These are phyloP conservation scores for Penicillium sp. DNA, from an alignment of 2,329 filamentous ascomycete genomes.

Conservation along the genomic window DNA sequence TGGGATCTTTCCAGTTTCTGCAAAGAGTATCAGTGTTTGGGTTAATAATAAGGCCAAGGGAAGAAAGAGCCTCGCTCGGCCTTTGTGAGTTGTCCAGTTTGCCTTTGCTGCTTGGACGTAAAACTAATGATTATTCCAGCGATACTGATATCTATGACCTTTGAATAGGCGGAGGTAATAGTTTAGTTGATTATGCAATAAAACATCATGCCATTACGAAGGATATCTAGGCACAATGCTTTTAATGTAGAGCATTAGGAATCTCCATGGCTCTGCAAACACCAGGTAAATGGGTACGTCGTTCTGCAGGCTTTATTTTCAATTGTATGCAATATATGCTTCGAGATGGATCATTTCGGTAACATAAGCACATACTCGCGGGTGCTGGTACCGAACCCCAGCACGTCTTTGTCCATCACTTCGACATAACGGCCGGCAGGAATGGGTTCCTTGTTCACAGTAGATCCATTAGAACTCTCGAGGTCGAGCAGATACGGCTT, in stretches of 20 bases:
- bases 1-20: constrained; percentile 57
- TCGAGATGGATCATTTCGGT: constrained; percentile 24
- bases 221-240: not conserved
- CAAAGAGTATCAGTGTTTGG: constrained; percentile 62
- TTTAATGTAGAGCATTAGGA: not conserved
- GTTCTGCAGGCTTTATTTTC: not conserved
- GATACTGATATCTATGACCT: constrained; percentile 10
- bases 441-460: constrained; percentile 72
- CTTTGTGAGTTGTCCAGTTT: constrained; percentile 39
- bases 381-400: constrained; percentile 83
- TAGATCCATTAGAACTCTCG: constrained; percentile 89
- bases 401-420: constrained; percentile 81
- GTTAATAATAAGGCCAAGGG: constrained; percentile 58
- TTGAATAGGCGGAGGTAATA: not conserved
- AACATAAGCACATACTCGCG: constrained; percentile 97
- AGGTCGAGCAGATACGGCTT: constrained; percentile 91
- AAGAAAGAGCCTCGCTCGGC: constrained; percentile 44
- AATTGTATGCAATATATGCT: not conserved
- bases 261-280: not conserved
- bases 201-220: not conserved
- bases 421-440: constrained; percentile 81
- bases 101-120: not conserved
- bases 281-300: not conserved
- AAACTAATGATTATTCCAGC: constrained; percentile 2
- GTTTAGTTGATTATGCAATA: not conserved